Conservation (phyloP, 2,329 filamentous ascomycete species). For the Pseudogymnoascus sp. region DNA sequence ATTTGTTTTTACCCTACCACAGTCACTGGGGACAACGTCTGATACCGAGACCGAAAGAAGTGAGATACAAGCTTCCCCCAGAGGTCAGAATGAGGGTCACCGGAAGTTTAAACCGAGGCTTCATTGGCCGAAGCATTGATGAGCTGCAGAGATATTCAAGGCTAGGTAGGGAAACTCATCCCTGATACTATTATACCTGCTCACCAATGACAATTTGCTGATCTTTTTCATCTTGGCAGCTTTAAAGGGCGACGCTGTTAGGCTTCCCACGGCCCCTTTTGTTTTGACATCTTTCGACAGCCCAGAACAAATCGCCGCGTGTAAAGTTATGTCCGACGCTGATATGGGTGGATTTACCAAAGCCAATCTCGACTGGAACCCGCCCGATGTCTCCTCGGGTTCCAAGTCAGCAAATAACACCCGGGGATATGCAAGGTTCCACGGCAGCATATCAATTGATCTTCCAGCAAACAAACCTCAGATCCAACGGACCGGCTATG, state of each 20-base stretch:
- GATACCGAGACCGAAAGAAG: not conserved
- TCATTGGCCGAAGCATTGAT: slow-evolving; percentile 49
- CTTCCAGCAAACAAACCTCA: slow-evolving; percentile 68
- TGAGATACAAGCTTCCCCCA: not conserved
- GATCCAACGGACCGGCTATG: slow-evolving; percentile 74
- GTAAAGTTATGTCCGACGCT: slow-evolving; percentile 76
- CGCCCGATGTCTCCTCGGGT: slow-evolving; percentile 16
- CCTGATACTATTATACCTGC: not conserved
- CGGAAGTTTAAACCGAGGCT: slow-evolving; percentile 40
- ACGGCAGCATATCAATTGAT: slow-evolving; percentile 79
- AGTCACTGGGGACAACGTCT: not conserved
- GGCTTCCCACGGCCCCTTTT: slow-evolving; percentile 53
- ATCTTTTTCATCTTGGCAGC: slow-evolving; percentile 36
- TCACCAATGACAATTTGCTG: not conserved
- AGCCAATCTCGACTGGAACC: slow-evolving; percentile 51
- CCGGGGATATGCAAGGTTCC: slow-evolving; percentile 65
- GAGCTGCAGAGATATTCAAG: slow-evolving; percentile 49
- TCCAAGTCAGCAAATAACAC: slow-evolving; percentile 24
- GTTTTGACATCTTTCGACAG: slow-evolving; percentile 55
- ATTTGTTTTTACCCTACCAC: not conserved
- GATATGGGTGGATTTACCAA: slow-evolving; percentile 82
- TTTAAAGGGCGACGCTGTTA: slow-evolving; percentile 60
- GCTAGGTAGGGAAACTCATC: slow-evolving; percentile 38
- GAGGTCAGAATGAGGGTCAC: slow-evolving; percentile 41
- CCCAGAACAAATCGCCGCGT: slow-evolving; percentile 38